These are phyloP conservation scores for Kuraishia ogatae DNA, from an alignment of 805 yeast genomes.

Conservation along the genomic window DNA sequence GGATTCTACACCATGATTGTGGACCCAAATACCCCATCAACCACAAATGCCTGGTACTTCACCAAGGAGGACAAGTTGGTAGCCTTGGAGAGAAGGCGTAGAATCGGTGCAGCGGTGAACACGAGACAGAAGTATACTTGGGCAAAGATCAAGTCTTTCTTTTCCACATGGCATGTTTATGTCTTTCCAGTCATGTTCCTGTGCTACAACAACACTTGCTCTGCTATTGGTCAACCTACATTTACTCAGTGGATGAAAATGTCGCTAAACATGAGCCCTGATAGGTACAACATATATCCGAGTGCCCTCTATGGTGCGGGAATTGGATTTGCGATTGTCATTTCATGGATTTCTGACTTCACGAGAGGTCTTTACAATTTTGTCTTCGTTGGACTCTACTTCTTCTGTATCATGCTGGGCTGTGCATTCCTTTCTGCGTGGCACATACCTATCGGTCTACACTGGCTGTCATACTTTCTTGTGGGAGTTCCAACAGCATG, in stretches of 20 bases:
- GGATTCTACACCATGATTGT: conserved; percentile 32
- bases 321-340: conserved; percentile 25
- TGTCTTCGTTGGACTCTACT: conserved; percentile 27
- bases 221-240: conserved; percentile 31
- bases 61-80: conserved; percentile 31
- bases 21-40: conserved; percentile 39
- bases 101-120: conserved; percentile 32
- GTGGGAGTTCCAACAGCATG: conserved; percentile 37
- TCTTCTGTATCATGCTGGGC: conserved; percentile 30
- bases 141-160: conserved; percentile 29
- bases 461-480: conserved; percentile 41
- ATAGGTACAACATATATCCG: conserved; percentile 32
- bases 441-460: conserved; percentile 38
- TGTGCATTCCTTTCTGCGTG: conserved; percentile 35
- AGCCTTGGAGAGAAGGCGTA: conserved; percentile 36
- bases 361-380: conserved; percentile 27
- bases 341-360: conserved; percentile 29
- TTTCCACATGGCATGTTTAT: conserved; percentile 40
- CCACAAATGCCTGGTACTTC: conserved; percentile 33
- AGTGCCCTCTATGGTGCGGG: conserved; percentile 28
- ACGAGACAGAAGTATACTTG: conserved; percentile 31
- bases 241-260: conserved; percentile 35
- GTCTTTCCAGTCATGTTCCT: conserved; percentile 33
- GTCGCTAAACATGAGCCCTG: conserved; percentile 20
- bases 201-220: conserved; percentile 26